Evolutionary conservation across 805 yeast species (phyloP).

Genomic region (Sugiyamaella floridensis): DNA sequence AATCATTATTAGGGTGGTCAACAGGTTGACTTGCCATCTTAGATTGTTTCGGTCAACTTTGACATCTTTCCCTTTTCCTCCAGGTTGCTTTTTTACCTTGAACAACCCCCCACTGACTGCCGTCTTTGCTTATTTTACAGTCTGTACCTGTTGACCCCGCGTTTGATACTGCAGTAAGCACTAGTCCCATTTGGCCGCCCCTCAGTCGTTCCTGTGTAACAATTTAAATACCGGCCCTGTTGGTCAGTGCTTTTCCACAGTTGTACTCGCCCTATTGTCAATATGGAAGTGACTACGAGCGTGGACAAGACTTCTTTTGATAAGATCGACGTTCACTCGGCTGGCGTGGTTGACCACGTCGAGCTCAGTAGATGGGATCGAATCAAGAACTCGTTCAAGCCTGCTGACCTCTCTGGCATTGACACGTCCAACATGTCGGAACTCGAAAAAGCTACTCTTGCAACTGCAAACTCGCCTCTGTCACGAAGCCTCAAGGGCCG

Average conservation of each 20-base stretch:
- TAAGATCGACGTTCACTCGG: neutral
- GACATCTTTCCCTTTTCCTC: neutral
- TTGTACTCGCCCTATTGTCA: neutral
- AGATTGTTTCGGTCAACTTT: neutral
- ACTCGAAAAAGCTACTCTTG: constrained; percentile 33
- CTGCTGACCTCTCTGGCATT: constrained; percentile 36
- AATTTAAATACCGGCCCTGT: neutral
- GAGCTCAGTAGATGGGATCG: constrained; percentile 15
- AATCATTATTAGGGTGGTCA: neutral
- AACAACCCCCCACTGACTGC: neutral
- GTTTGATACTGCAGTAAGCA: neutral
- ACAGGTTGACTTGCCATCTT: neutral
- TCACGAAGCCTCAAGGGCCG: constrained; percentile 35
- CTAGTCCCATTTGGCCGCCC: neutral
- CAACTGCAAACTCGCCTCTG: constrained; percentile 52
- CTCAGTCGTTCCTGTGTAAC: neutral
- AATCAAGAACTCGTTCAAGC: constrained; percentile 28
- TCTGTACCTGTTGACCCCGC: neutral
- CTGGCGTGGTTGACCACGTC: constrained; percentile 6
- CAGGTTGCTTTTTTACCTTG: too few relatives aligned
- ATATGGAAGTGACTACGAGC: neutral
- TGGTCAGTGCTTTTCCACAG: neutral
- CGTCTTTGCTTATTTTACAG: neutral
- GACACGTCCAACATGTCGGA: constrained; percentile 29
- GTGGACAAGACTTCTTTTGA: neutral